phyloP scores from a whole-genome alignment of 768 basidiomycete species.

The Tricholoma saponaceum region DNA sequence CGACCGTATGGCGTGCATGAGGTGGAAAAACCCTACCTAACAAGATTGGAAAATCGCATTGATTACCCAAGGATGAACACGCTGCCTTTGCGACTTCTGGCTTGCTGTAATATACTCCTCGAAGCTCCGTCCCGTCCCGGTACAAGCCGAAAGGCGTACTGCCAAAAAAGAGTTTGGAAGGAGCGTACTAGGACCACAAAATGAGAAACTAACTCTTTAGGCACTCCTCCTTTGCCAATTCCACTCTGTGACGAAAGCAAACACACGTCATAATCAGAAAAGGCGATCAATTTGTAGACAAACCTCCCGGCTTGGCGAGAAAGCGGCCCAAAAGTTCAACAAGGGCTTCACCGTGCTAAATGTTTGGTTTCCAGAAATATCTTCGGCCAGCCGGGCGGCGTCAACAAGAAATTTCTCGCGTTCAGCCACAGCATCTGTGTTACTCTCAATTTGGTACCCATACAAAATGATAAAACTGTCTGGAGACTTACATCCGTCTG shows the following conservation, averaged over 20 bases:
- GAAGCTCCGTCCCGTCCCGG: conserved; percentile 72
- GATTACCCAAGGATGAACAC: conserved; percentile 55
- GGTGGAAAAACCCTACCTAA: conserved; percentile 41
- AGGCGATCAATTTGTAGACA: background rate
- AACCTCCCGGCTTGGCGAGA: conserved; percentile 72
- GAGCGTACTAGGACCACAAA: background rate
- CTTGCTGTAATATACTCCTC: conserved; percentile 67
- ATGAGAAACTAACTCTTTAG: conserved; percentile 53
- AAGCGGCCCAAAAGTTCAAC: conserved; percentile 80
- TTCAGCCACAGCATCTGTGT: conserved; percentile 52
- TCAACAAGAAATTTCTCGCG: conserved; percentile 62
- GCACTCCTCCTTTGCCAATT: conserved; percentile 60
- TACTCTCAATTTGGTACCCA: background rate
- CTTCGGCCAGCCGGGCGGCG: conserved; percentile 59
- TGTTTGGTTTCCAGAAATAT: conserved; percentile 70
- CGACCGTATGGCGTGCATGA: conserved; percentile 4
- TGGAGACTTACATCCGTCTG: conserved; percentile 63
- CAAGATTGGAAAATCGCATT: conserved; percentile 74
- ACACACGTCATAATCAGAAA: background rate
- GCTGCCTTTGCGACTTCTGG: conserved; percentile 66
- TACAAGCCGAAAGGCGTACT: conserved; percentile 78
- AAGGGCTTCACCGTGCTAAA: conserved; percentile 73
- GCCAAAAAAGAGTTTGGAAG: background rate
- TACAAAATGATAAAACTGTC: background rate
- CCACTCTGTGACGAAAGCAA: conserved; percentile 48